Evolutionary conservation across 2,329 filamentous ascomycete genomes (phyloP).

Genomic region (Claviceps sp.): DNA sequence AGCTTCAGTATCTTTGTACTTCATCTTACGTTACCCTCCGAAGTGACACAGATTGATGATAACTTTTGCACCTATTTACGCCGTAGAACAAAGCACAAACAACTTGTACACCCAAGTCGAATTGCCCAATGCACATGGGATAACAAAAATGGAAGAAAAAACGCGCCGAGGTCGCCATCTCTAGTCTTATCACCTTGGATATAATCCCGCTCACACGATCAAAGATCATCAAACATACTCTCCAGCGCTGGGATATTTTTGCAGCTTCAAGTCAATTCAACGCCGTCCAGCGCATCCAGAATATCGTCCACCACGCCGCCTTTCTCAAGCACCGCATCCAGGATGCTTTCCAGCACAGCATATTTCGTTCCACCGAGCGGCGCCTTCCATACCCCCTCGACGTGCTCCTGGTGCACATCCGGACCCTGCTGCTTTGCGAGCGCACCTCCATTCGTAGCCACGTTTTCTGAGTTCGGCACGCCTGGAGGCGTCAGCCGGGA

Average conservation of each 20-base stretch:
- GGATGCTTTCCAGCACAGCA: slow-evolving; percentile 56
- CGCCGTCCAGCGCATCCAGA: slow-evolving; percentile 63
- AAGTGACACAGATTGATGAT: not conserved
- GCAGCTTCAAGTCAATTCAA: slow-evolving; percentile 46
- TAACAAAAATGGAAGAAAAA: not conserved
- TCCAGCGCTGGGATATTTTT: not conserved
- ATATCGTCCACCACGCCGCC: slow-evolving; percentile 80
- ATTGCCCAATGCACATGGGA: not conserved
- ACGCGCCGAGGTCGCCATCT: not conserved
- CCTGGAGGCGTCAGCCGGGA: slow-evolving; percentile 60
- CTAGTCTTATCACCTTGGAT: not conserved
- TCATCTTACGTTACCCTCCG: not conserved
- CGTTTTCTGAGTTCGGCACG: slow-evolving; percentile 50
- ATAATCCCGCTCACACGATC: not conserved
- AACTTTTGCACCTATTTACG: not conserved
- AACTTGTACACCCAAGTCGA: not conserved
- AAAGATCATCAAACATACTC: not conserved
- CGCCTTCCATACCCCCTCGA: slow-evolving; percentile 73
- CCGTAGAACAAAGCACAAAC: not conserved
- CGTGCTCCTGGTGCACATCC: slow-evolving; percentile 35
- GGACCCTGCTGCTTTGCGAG: slow-evolving; percentile 18
- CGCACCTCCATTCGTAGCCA: slow-evolving; percentile 33
- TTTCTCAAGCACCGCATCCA: slow-evolving; percentile 61
- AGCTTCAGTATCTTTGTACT: not conserved
- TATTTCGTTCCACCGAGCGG: slow-evolving; percentile 74